Percentiles rank a stretch among this genome's conserved stretches.
Evolutionary conservation across 192 early-diverging fungal species (phyloP).

Genomic region (Coemansia sp.): DNA sequence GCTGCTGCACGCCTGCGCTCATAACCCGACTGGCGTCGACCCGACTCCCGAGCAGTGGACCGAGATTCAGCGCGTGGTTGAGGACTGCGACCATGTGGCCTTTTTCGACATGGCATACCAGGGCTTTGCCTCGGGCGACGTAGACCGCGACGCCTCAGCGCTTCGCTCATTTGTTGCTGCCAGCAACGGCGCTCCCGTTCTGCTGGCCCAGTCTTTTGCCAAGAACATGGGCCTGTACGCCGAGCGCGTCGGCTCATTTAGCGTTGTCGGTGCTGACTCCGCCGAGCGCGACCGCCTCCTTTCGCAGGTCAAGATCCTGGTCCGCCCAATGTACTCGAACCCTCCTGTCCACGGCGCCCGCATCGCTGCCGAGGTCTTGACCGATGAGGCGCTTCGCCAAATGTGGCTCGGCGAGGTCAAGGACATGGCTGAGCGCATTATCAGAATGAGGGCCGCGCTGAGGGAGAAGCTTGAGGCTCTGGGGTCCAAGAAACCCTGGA

Average conservation of each 20-base stretch:
- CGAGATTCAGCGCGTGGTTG: constrained; percentile 74
- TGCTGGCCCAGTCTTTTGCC: constrained; percentile 93
- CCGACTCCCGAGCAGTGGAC: constrained; percentile 91
- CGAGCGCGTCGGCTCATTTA: constrained; percentile 93
- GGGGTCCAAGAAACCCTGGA: constrained; percentile 75
- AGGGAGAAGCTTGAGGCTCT: constrained; percentile 78
- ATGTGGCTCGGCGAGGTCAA: constrained; percentile 94
- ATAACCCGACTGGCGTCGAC: constrained; percentile 99
- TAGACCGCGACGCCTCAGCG: constrained; percentile 85
- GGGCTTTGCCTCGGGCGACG: constrained; percentile 96
- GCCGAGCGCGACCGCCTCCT: constrained; percentile 80
- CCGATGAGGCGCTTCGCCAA: constrained; percentile 61
- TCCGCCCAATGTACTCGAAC: constrained; percentile 98
- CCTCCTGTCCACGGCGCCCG: constrained; percentile 94
- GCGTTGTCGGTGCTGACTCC: constrained; percentile 67
- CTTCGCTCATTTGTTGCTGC: constrained; percentile 88
- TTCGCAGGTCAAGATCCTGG: constrained; percentile 93
- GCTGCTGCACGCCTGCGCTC: constrained; percentile 96
- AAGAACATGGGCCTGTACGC: constrained; percentile 99
- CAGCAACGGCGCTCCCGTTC: constrained; percentile 66
- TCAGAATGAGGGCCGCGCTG: constrained; percentile 80
- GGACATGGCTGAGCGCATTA: constrained; percentile 97
- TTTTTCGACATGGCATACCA: constrained; percentile 99
- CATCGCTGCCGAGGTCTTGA: constrained; percentile 86
- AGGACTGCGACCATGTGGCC: constrained; percentile 77